phyloP scores from a whole-genome alignment of 2,329 filamentous ascomycete genomes.

The Dothiorella sarmentorum region DNA sequence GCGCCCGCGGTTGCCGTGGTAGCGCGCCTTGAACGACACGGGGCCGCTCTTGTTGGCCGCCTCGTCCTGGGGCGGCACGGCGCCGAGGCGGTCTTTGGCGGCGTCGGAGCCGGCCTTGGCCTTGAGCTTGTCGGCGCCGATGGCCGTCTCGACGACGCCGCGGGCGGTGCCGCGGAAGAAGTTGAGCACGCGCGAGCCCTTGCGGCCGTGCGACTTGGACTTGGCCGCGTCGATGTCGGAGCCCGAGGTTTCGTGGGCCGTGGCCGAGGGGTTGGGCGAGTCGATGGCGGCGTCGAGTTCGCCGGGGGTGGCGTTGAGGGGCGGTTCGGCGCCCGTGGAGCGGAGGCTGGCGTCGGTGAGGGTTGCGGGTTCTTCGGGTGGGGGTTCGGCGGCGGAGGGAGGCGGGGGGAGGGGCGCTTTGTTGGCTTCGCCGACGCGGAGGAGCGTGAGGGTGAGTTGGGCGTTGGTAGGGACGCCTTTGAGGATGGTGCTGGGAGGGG shows the following conservation, averaged over 20 bases:
- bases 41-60: slow-evolving; percentile 58
- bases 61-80: slow-evolving; percentile 54
- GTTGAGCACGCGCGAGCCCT: slow-evolving; percentile 52
- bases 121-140: slow-evolving; percentile 68
- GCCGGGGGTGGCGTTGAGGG: slow-evolving; percentile 59
- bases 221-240: slow-evolving; percentile 47
- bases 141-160: slow-evolving; percentile 67
- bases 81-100: slow-evolving; percentile 69
- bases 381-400: slow-evolving; percentile 43
- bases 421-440: slow-evolving; percentile 78
- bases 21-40: slow-evolving; percentile 71
- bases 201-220: slow-evolving; percentile 47
- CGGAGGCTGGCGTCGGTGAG: slow-evolving; percentile 50
- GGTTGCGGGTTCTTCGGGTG: slow-evolving; percentile 50
- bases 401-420: slow-evolving; percentile 70
- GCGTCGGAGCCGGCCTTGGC: slow-evolving; percentile 60
- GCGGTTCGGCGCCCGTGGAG: slow-evolving; percentile 51
- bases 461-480: slow-evolving; percentile 84
- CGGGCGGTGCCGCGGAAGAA: slow-evolving; percentile 69
- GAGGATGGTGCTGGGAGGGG: slow-evolving; percentile 57
- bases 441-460: slow-evolving; percentile 74
- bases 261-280: slow-evolving; percentile 45
- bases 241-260: slow-evolving; percentile 49
- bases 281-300: slow-evolving; percentile 63
- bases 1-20: slow-evolving; percentile 67